Evolutionary conservation across 2,329 filamentous ascomycete genomes (phyloP).

Genomic region (Penicillium hordei): DNA sequence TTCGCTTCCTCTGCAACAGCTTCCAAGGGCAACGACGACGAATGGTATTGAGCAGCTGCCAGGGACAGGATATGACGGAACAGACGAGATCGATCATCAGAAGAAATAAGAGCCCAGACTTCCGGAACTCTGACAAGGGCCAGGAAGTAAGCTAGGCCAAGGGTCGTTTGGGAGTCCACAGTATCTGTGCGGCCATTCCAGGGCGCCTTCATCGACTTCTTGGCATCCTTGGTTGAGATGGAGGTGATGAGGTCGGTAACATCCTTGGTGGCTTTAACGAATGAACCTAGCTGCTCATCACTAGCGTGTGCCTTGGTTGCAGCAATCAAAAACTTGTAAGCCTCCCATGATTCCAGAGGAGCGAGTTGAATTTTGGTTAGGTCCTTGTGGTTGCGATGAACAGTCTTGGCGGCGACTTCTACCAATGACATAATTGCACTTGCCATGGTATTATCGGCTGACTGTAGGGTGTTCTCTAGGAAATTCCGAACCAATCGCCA

Average conservation of each 20-base stretch:
- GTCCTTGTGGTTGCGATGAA: conserved; percentile 33
- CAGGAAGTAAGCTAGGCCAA: conserved; percentile 38
- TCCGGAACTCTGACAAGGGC: conserved; percentile 34
- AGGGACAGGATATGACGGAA: conserved; percentile 36
- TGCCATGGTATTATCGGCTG: conserved; percentile 21
- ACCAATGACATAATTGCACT: conserved; percentile 26
- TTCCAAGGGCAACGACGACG: conserved; percentile 28
- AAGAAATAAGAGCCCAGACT: conserved; percentile 31
- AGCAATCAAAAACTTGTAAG: conserved; percentile 36
- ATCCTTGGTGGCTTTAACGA: conserved; percentile 28
- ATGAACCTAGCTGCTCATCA: conserved; percentile 24
- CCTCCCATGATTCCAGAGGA: conserved; percentile 40
- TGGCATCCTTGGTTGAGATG: conserved; percentile 25
- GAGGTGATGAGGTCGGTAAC: conserved; percentile 28
- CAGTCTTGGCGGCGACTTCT: conserved; percentile 29
- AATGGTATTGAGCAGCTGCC: conserved; percentile 31
- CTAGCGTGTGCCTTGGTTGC: conserved; percentile 24
- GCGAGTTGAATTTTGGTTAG: conserved; percentile 24
- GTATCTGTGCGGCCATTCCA: conserved; percentile 43
- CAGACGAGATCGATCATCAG: conserved; percentile 33
- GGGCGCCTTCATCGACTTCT: conserved; percentile 26
- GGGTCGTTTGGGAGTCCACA: conserved; percentile 30
- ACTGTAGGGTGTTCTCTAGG: conserved; percentile 31
- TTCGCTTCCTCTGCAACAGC: conserved; percentile 27
- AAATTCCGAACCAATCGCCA: conserved; percentile 41